phyloP scores from a whole-genome alignment of 352 stramenopile species.

The Aphanomyces euteiches region DNA sequence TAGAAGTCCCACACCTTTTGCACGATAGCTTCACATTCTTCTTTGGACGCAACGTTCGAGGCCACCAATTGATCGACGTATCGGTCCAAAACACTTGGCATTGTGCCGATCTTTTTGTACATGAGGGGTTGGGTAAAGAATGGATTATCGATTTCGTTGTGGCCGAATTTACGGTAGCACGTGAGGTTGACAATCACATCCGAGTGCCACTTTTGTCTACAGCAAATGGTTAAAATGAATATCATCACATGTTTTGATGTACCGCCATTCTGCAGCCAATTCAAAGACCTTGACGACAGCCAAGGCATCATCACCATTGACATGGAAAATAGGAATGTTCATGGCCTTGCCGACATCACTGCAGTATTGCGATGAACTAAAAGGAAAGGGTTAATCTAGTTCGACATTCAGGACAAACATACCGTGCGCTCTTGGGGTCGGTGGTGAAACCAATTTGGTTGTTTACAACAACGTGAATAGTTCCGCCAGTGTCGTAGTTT shows the following conservation, averaged over 20 bases:
- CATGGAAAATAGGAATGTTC: slow-evolving; percentile 87
- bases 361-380: slow-evolving; percentile 92
- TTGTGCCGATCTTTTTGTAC: slow-evolving; percentile 93
- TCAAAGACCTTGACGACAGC: slow-evolving; percentile 88
- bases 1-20: slow-evolving; percentile 87
- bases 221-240: slow-evolving; percentile 14
- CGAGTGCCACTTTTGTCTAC: slow-evolving; percentile 52
- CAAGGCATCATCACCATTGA: slow-evolving; percentile 96
- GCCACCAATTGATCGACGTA: slow-evolving; percentile 72
- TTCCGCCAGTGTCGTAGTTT: slow-evolving; percentile 94
- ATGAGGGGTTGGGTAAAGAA: slow-evolving; percentile 98
- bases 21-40: slow-evolving; percentile 85
- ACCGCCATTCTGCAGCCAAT: slow-evolving; percentile 71
- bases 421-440: slow-evolving; percentile 88
- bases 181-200: slow-evolving; percentile 98
- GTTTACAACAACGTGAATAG: slow-evolving; percentile 98
- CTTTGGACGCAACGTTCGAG: slow-evolving; percentile 50
- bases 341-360: slow-evolving; percentile 97
- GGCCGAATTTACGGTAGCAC: slow-evolving; percentile 95
- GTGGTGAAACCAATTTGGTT: slow-evolving; percentile 98
- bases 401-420: neutral
- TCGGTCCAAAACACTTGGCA: slow-evolving; percentile 90
- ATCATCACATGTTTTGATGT: slow-evolving; percentile 17
- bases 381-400: neutral
- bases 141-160: slow-evolving; percentile 99